Percentiles rank a stretch among this genome's conserved stretches.
Conservation (phyloP, 148 eudicot species). For the Tetragonia tetragonoides region DNA sequence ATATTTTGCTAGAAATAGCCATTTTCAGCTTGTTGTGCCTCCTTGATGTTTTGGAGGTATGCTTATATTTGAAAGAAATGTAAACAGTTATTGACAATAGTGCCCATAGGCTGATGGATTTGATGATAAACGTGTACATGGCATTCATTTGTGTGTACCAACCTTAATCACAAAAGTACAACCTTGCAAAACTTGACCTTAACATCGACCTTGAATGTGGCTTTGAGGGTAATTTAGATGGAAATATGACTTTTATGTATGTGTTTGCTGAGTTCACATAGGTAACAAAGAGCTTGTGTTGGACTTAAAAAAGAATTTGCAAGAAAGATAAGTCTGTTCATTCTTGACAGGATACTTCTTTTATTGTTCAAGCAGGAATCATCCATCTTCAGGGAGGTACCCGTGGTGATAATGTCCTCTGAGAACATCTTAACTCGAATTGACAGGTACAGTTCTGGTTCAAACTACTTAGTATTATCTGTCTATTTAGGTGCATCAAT, state of each 20-base stretch:
- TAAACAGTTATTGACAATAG: too few relatives aligned
- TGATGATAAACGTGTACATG: too few relatives aligned
- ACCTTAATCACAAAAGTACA: too few relatives aligned
- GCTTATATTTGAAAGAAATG: too few relatives aligned
- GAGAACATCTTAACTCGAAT: conserved; percentile 49
- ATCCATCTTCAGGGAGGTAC: conserved; percentile 39
- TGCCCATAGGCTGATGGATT: too few relatives aligned
- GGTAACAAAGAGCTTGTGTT: not conserved
- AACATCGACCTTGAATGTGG: too few relatives aligned
- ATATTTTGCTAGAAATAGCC: too few relatives aligned
- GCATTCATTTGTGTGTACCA: too few relatives aligned
- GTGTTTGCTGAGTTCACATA: not conserved
- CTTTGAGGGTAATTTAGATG: too few relatives aligned
- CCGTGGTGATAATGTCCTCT: conserved; percentile 50
- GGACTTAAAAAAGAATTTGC: not conserved
- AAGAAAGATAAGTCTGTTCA: not conserved
- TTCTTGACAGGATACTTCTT: not conserved
- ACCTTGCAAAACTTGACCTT: too few relatives aligned
- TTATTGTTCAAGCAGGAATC: conserved; percentile 38
- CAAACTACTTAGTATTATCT: not conserved
- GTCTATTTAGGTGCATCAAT: not conserved
- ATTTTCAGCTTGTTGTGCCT: too few relatives aligned
- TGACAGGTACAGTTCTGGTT: conserved; percentile 31
- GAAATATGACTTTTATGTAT: not conserved
- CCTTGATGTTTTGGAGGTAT: too few relatives aligned